Evolutionary conservation across 1,284 basidiomycete species (phyloP), one percentile per base, ranked within the genome.

Genomic region (Taiwanofungus camphoratus): DNA sequence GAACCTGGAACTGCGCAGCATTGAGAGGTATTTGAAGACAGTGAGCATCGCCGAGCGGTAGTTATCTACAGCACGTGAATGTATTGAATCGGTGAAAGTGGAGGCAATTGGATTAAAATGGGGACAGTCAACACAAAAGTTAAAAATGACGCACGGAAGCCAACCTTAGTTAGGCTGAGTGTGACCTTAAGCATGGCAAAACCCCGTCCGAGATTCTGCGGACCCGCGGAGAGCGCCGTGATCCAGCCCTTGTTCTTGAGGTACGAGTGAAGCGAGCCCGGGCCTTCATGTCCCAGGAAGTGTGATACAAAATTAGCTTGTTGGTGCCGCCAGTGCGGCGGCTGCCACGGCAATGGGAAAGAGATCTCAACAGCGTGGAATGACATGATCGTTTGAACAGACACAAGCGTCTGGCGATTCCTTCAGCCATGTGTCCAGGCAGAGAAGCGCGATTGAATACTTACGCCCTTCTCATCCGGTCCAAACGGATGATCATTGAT

Each of bases 251-350:
- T 86, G 53, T 77, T 73, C 70, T 98, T 99, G 49, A 99, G 73
- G 63, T 93, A 92, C 1, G 92, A 92, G 53, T 94, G 77, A 32
- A 99, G 69, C 1, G 93, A 97, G 1, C 96, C 96, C 29, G 87
- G 82, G 3, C 96, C 97, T 68, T 99, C 97, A 62, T 99, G 95
- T 0, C 96, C 96, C 37, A 97, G 67, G 58, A 96, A 85, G 63
- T 97, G 92, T 2, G 82, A 76, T 15, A 99, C 60, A 62, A 93
- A 88, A 50, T 79, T 69, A 3, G 74, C 80, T 2, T 96, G 95
- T 69, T 93, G 93, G 58, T 84, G 72, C 27, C 78, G 74, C 79
- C 88, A 96, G 36, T 82, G 69, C 1, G 85, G 80, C 4, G 79
- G 71, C 59, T 96, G 85, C 62, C 93, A 92, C 19, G 85, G 85